These are phyloP conservation scores for Globisporangium parvum DNA, from an alignment of 352 stramenopile genomes.

Conservation along the genomic window DNA sequence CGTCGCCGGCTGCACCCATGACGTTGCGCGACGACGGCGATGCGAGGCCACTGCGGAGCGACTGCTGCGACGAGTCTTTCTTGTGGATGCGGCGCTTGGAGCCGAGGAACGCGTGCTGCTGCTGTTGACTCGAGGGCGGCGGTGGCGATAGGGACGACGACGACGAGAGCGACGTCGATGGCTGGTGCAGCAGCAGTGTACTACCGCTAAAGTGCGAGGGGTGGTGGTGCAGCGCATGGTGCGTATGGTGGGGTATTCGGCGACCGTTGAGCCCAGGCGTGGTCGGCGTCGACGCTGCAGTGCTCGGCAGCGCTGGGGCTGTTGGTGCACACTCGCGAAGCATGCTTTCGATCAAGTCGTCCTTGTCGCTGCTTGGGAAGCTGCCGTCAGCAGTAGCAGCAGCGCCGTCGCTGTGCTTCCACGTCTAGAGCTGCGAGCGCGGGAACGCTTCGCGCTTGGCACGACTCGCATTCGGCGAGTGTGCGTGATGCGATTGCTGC, in stretches of 20 bases:
- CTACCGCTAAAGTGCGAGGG: background rate
- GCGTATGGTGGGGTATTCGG: constrained; percentile 7
- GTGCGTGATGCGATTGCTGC: background rate
- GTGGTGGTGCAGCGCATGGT: background rate
- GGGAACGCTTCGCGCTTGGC: constrained; percentile 37
- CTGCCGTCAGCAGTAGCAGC: background rate
- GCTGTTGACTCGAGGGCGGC: background rate
- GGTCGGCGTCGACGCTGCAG: constrained; percentile 5
- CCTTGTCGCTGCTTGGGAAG: constrained; percentile 6
- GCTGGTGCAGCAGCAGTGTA: constrained; percentile 3
- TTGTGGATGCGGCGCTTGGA: constrained; percentile 10
- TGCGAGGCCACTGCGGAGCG: background rate
- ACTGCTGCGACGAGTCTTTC: constrained; percentile 11
- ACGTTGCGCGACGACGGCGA: constrained; percentile 2
- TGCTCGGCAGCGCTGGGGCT: constrained; percentile 6
- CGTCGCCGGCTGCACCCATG: constrained; percentile 15
- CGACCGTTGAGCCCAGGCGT: constrained; percentile 1
- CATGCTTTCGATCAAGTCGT: constrained; percentile 52
- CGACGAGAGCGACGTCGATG: background rate
- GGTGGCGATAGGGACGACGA: background rate
- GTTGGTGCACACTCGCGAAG: constrained; percentile 38
- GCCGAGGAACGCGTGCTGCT: constrained; percentile 6
- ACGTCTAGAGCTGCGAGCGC: constrained; percentile 54
- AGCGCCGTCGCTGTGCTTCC: constrained; percentile 19
- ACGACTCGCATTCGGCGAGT: constrained; percentile 11